Percentiles rank a stretch among this genome's conserved stretches.
Evolutionary conservation across 1,284 basidiomycete genomes (phyloP).

Genomic region (Golubevia sp.): DNA sequence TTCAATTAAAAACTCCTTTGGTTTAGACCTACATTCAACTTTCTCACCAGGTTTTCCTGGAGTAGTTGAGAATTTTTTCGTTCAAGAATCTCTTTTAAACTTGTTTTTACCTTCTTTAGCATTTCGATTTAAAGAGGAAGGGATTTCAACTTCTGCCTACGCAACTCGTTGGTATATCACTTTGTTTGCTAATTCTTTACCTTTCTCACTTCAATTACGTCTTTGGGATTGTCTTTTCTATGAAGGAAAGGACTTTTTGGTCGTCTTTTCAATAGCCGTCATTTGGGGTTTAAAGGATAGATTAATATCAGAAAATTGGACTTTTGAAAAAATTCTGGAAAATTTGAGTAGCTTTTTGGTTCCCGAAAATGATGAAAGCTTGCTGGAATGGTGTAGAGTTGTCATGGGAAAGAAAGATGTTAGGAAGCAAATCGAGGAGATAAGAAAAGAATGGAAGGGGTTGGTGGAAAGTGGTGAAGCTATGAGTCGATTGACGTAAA

Average conservation of each 20-base stretch:
- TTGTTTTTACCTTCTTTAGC: slow-evolving; percentile 86
- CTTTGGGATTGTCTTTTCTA: slow-evolving; percentile 92
- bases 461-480: slow-evolving; percentile 8
- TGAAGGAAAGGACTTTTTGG: slow-evolving; percentile 86
- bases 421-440: slow-evolving; percentile 4
- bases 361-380: slow-evolving; percentile 7
- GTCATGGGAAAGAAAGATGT: slow-evolving; percentile 14
- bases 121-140: slow-evolving; percentile 78
- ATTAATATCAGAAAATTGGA: neutral
- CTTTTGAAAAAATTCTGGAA: neutral
- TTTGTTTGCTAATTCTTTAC: slow-evolving; percentile 84
- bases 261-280: slow-evolving; percentile 81
- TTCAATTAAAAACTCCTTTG: neutral
- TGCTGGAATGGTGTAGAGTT: neutral
- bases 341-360: neutral
- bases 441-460: slow-evolving; percentile 17
- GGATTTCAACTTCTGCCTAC: slow-evolving; percentile 89
- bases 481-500: neutral
- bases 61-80: slow-evolving; percentile 87
- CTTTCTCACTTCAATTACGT: slow-evolving; percentile 90
- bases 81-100: slow-evolving; percentile 86
- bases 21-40: slow-evolving; percentile 74
- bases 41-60: slow-evolving; percentile 96
- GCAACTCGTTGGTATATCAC: slow-evolving; percentile 99
- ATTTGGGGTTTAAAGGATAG: slow-evolving; percentile 84